These are phyloP conservation scores for Coemansia sp. DNA, from an alignment of 192 early-diverging fungal genomes.

Conservation along the genomic window DNA sequence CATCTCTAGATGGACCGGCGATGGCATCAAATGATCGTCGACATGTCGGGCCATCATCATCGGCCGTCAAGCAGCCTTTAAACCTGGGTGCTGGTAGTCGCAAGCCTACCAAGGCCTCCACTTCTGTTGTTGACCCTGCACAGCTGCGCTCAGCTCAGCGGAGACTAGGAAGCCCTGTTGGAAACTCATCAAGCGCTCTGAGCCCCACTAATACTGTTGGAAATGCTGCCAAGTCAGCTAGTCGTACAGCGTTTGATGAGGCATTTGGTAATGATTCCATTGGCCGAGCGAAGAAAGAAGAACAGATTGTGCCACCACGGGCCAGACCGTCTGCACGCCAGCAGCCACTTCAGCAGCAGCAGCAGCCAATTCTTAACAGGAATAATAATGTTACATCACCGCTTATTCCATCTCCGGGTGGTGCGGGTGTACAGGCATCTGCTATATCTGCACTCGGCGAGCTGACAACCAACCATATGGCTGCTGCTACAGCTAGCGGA, in stretches of 20 bases:
- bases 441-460: conserved; percentile 10
- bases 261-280: no score
- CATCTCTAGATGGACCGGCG: no score
- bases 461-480: conserved; percentile 38
- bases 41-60: no score
- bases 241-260: conserved; percentile 23
- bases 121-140: conserved; percentile 38
- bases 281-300: no score
- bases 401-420: background rate
- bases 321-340: conserved; percentile 25
- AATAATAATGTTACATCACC: no score
- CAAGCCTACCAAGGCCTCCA: conserved; percentile 21
- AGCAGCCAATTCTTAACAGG: no score
- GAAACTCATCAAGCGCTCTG: background rate
- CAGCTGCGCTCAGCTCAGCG: conserved; percentile 49
- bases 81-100: conserved; percentile 33
- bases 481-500: conserved; percentile 38
- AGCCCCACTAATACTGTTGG: background rate
- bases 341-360: conserved; percentile 10
- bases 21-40: no score
- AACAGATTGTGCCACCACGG: conserved; percentile 15
- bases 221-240: conserved; percentile 5
- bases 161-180: conserved; percentile 15
- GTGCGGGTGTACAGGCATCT: background rate
- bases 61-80: conserved; percentile 24